phyloP scores from a whole-genome alignment of 129 eudicot species.

The Pseudognaphalium luteoalbum region DNA sequence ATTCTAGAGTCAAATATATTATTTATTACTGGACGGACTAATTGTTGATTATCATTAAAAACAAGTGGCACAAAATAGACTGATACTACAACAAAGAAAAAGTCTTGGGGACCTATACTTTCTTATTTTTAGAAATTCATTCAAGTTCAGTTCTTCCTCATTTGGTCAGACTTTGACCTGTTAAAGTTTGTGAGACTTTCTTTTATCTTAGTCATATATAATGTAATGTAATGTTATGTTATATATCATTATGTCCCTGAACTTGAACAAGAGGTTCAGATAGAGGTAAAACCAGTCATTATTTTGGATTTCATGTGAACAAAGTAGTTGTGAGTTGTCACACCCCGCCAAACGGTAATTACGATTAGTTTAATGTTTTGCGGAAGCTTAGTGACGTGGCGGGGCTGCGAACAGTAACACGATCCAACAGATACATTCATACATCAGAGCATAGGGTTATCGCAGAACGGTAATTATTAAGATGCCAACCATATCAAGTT shows the following conservation, averaged over 20 bases:
- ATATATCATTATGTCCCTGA: slow-evolving; percentile 2
- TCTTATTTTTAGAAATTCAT: neutral
- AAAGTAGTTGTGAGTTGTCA: slow-evolving; percentile 2
- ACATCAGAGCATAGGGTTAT: too few relatives aligned
- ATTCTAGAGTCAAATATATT: slow-evolving; percentile 28
- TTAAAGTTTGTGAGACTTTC: slow-evolving; percentile 15
- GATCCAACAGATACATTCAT: too few relatives aligned
- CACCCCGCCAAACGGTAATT: too few relatives aligned
- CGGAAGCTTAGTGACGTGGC: too few relatives aligned
- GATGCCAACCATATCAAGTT: too few relatives aligned
- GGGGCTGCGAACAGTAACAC: too few relatives aligned
- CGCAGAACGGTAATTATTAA: too few relatives aligned
- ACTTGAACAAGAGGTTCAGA: slow-evolving; percentile 4
- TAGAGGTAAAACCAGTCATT: slow-evolving; percentile 3
- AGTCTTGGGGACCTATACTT: slow-evolving; percentile 18
- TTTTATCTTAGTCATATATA: slow-evolving; percentile 2
- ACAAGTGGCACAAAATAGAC: slow-evolving; percentile 16
- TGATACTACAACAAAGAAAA: slow-evolving; percentile 19
- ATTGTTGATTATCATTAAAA: slow-evolving; percentile 2
- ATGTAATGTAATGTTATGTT: neutral
- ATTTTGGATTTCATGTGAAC: neutral
- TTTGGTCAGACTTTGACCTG: slow-evolving; percentile 8
- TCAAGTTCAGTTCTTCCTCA: slow-evolving; percentile 7
- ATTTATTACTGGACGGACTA: neutral
- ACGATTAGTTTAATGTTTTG: too few relatives aligned